Percentiles rank a stretch among this genome's conserved stretches.
Conservation (phyloP, 2,329 filamentous ascomycete genomes). For the Rutstroemia sp. region DNA sequence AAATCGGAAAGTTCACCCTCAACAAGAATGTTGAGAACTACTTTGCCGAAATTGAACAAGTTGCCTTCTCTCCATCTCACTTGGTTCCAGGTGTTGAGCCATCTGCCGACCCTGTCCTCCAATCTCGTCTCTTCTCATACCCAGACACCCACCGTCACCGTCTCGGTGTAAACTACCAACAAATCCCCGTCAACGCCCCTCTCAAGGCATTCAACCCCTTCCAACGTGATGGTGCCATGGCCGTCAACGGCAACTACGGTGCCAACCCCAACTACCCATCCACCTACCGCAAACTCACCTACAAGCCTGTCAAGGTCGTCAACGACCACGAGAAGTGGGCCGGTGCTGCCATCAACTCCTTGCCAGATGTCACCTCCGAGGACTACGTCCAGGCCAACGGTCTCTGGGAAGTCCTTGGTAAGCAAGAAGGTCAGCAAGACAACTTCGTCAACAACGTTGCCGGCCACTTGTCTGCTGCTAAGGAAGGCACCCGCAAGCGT, state of each 20-base stretch:
- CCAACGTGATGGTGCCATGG: conserved; percentile 67
- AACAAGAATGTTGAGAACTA: conserved; percentile 57
- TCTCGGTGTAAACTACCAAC: conserved; percentile 51
- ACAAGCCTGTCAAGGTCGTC: conserved; percentile 35
- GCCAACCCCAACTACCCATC: conserved; percentile 51
- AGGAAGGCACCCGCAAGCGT: conserved; percentile 45
- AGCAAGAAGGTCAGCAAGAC: conserved; percentile 48
- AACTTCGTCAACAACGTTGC: conserved; percentile 54
- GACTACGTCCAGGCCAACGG: conserved; percentile 31
- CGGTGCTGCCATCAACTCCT: conserved; percentile 37
- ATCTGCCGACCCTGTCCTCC: conserved; percentile 62
- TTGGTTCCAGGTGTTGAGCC: conserved; percentile 61
- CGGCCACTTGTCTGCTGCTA: conserved; percentile 46
- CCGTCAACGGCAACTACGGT: conserved; percentile 57
- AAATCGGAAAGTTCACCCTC: conserved; percentile 54
- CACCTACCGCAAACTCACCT: conserved; percentile 39
- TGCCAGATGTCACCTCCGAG: conserved; percentile 33
- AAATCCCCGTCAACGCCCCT: conserved; percentile 41
- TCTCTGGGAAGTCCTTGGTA: conserved; percentile 33
- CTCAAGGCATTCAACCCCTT: conserved; percentile 56
- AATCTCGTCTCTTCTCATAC: conserved; percentile 64
- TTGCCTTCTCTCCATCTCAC: conserved; percentile 61
- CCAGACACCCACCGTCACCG: conserved; percentile 56
- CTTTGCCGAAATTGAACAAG: conserved; percentile 62
- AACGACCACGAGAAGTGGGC: conserved; percentile 41